Conservation (phyloP, 2,329 filamentous ascomycete genomes). For the Sclerotinia spermophila region DNA sequence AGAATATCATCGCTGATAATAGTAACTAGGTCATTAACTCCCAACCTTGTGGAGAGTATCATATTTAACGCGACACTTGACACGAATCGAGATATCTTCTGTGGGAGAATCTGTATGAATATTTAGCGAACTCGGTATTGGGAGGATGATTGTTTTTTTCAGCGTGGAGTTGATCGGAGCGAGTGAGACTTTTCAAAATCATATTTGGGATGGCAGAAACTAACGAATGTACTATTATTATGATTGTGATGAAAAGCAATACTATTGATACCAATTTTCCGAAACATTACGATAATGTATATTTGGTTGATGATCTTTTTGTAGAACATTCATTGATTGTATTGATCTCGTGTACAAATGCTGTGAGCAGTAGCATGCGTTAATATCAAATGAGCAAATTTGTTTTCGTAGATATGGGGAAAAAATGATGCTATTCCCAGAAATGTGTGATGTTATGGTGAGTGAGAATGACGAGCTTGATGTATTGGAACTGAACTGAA, state of each 20-base stretch:
- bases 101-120: not conserved
- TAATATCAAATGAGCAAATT: not conserved
- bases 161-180: not conserved
- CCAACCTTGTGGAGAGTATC: not conserved
- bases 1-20: not conserved
- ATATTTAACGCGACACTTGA: not conserved
- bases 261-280: not conserved
- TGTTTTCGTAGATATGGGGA: not conserved
- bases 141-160: not conserved
- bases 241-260: not conserved
- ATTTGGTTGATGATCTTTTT: not conserved
- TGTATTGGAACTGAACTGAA: no score
- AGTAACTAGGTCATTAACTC: conserved; percentile 3
- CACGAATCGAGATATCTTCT: not conserved
- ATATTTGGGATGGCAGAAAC: not conserved
- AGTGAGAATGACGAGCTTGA: not conserved
- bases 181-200: not conserved
- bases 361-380: not conserved
- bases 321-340: not conserved
- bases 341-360: not conserved
- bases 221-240: not conserved
- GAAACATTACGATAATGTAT: not conserved
- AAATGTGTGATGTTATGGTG: not conserved
- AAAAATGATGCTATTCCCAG: not conserved
- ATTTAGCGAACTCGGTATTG: not conserved